Evolutionary conservation across 768 basidiomycete genomes (phyloP).

Genomic region (Amanita brunnescens): DNA sequence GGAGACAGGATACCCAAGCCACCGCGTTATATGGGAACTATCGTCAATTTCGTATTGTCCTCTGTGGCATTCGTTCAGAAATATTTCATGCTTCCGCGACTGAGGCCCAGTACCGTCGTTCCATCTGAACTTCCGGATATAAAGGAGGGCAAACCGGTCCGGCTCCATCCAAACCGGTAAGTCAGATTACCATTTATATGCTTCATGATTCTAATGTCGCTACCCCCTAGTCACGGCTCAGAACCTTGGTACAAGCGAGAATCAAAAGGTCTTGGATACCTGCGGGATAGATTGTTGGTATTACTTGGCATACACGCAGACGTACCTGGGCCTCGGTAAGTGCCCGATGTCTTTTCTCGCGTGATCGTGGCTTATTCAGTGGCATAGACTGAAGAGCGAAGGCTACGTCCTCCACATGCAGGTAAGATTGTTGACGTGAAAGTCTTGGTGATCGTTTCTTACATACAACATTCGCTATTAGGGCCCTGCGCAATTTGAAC

Average conservation of each 20-base stretch:
- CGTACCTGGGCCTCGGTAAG: slow-evolving; percentile 29
- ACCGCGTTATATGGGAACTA: slow-evolving; percentile 22
- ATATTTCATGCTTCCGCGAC: slow-evolving; percentile 32
- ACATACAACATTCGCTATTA: slow-evolving; percentile 7
- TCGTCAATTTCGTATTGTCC: slow-evolving; percentile 17
- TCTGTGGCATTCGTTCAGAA: slow-evolving; percentile 24
- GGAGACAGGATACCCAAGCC: slow-evolving; percentile 16
- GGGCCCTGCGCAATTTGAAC: slow-evolving; percentile 31
- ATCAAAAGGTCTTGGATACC: slow-evolving; percentile 18
- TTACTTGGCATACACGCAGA: slow-evolving; percentile 26
- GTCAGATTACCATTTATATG: not conserved
- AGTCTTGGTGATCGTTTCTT: not conserved
- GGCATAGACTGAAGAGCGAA: slow-evolving; percentile 22
- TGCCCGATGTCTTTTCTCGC: not conserved
- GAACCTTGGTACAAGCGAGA: slow-evolving; percentile 42
- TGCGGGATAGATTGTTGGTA: slow-evolving; percentile 24
- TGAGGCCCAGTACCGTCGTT: slow-evolving; percentile 14
- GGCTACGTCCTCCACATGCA: slow-evolving; percentile 38
- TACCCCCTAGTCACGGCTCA: slow-evolving; percentile 21
- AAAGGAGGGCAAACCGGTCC: slow-evolving; percentile 16
- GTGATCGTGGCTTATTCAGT: not conserved
- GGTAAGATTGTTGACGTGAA: slow-evolving; percentile 16
- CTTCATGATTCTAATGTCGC: not conserved
- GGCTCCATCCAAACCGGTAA: slow-evolving; percentile 29
- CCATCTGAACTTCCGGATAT: slow-evolving; percentile 16